phyloP scores from a whole-genome alignment of 768 basidiomycete species.

The Panaeolus cyanescens region DNA sequence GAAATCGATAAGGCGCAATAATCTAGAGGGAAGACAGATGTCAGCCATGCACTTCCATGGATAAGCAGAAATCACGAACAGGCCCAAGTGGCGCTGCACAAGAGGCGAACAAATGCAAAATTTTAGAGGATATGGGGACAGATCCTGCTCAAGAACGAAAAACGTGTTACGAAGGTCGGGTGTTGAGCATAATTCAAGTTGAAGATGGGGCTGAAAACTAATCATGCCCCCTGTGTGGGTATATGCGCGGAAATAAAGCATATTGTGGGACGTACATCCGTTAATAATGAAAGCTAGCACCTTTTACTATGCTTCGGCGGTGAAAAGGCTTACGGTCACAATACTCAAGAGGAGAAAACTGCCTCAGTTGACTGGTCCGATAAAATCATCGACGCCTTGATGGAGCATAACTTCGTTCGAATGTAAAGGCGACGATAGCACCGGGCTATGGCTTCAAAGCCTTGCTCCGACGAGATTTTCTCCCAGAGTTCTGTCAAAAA shows the following conservation, averaged over 20 bases:
- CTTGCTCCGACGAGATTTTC: background rate
- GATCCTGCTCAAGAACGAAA: conserved; percentile 11
- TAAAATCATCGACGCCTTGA: background rate
- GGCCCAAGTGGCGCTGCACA: conserved; percentile 15
- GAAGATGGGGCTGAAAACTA: conserved; percentile 5
- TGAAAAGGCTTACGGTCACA: background rate
- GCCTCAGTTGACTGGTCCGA: background rate
- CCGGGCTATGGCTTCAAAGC: no score
- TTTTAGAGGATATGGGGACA: conserved; percentile 19
- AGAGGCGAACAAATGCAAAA: background rate
- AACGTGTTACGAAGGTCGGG: conserved; percentile 11
- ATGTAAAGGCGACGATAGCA: no score
- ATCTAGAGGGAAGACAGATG: no score
- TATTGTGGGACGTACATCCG: background rate
- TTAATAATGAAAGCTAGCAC: background rate
- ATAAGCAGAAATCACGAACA: no score
- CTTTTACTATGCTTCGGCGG: background rate
- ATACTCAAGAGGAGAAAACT: background rate
- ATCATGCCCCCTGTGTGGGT: conserved; percentile 1
- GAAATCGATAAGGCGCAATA: no score
- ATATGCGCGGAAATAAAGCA: background rate
- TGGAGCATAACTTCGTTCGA: background rate
- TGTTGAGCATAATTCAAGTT: conserved; percentile 13
- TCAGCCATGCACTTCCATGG: no score
- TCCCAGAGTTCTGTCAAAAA: background rate